A percentile compares a stretch with the other conserved stretches of the same genome.
Conservation (phyloP, 768 basidiomycete species). For the Omphalotus guepiniiformis region DNA sequence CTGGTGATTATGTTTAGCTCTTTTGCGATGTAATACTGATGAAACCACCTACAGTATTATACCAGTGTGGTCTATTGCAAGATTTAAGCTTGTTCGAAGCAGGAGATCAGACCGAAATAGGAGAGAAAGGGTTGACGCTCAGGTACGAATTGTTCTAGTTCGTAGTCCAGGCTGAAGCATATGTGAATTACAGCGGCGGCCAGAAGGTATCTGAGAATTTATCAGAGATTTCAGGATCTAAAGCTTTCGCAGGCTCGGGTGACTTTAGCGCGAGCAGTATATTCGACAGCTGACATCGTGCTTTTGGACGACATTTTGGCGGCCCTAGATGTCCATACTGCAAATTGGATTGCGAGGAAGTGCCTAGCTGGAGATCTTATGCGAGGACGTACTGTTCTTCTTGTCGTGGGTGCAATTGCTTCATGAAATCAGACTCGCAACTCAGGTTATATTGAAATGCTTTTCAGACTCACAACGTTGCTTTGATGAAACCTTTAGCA, state of each 20-base stretch:
- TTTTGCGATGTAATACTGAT: background rate
- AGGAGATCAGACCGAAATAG: slow-evolving; percentile 48
- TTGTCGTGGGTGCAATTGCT: slow-evolving; percentile 27
- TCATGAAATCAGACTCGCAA: background rate
- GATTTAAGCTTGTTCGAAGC: slow-evolving; percentile 44
- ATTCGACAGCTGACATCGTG: slow-evolving; percentile 48
- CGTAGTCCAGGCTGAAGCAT: background rate
- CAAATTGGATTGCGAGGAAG: slow-evolving; percentile 46
- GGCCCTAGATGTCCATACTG: slow-evolving; percentile 49
- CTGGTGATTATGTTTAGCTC: slow-evolving; percentile 18
- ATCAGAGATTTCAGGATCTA: slow-evolving; percentile 6
- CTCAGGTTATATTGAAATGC: too few species aligned
- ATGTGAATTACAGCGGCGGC: slow-evolving; percentile 36
- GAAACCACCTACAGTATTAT: slow-evolving; percentile 21
- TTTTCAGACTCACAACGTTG: slow-evolving; percentile 41
- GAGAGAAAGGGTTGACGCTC: slow-evolving; percentile 46
- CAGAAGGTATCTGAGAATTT: slow-evolving; percentile 38
- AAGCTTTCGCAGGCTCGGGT: slow-evolving; percentile 35
- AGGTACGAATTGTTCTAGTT: slow-evolving; percentile 22
- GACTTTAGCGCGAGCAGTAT: slow-evolving; percentile 55
- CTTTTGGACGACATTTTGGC: slow-evolving; percentile 56
- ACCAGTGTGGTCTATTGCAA: slow-evolving; percentile 37
- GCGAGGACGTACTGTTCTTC: slow-evolving; percentile 36
- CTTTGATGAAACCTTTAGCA: slow-evolving; percentile 34
- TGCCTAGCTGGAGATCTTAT: slow-evolving; percentile 39